These are phyloP conservation scores for Fusarium pininemorale DNA, from an alignment of 2,329 filamentous ascomycete genomes.

Conservation along the genomic window DNA sequence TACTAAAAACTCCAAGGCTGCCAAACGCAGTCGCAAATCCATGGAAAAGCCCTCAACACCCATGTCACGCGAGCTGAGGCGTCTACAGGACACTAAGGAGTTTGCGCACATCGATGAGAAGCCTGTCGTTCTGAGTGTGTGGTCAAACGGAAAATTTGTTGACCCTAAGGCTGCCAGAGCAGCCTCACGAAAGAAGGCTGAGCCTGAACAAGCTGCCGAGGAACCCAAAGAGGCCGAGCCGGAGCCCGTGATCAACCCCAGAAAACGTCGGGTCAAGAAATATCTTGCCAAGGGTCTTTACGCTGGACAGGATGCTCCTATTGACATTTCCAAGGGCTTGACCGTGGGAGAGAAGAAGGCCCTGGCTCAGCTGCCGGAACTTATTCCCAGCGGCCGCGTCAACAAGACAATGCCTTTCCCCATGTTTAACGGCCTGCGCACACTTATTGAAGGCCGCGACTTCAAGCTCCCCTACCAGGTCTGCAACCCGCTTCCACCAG, in stretches of 20 bases:
- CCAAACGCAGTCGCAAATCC: conserved; percentile 68
- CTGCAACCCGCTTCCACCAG: conserved; percentile 85
- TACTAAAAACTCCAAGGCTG: conserved; percentile 61
- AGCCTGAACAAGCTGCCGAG: conserved; percentile 39
- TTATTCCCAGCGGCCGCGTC: conserved; percentile 56
- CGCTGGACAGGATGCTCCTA: conserved; percentile 75
- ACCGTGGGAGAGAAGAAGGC: conserved; percentile 61
- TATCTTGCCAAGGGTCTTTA: conserved; percentile 88
- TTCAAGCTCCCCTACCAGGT: conserved; percentile 92
- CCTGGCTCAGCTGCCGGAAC: conserved; percentile 58
- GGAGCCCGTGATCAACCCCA: conserved; percentile 51
- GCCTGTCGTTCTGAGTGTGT: conserved; percentile 67
- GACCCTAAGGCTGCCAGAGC: conserved; percentile 55
- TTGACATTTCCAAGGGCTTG: conserved; percentile 59
- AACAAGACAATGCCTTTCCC: conserved; percentile 75
- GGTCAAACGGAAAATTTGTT: conserved; percentile 72
- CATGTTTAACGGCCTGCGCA: conserved; percentile 78
- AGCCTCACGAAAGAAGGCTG: conserved; percentile 50
- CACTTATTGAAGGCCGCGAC: conserved; percentile 76
- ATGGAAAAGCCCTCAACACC: conserved; percentile 58
- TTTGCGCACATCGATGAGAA: conserved; percentile 67
- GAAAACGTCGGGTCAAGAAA: conserved; percentile 69
- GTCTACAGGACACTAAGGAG: conserved; percentile 71
- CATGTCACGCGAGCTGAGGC: conserved; percentile 65
- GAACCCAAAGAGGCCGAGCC: conserved; percentile 43